Conservation (phyloP, 257 asterid species). For the Gentiana dahurica region DNA sequence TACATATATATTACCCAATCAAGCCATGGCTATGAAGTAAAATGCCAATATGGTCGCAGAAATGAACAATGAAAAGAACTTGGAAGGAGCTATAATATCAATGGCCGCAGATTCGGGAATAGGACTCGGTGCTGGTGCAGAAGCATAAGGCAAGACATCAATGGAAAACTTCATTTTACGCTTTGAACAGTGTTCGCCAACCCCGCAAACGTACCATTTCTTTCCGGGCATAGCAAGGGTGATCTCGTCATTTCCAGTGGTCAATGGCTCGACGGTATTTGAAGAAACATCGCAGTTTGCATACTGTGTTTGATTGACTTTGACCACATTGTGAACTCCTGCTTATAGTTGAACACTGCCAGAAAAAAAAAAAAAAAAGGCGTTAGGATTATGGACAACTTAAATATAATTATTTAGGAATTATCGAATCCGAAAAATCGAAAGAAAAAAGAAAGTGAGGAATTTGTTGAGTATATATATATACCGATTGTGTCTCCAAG, state of each 20-base stretch:
- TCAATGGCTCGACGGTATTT: not conserved
- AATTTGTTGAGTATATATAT: not conserved
- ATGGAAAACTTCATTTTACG: conserved; percentile 13
- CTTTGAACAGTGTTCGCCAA: conserved; percentile 5
- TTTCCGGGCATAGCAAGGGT: conserved; percentile 9
- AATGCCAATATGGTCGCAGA: too few species aligned
- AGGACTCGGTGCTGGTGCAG: conserved; percentile 2
- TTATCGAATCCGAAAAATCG: too few species aligned
- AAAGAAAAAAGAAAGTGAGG: too few species aligned
- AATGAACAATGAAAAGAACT: too few species aligned
- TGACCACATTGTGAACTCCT: conserved; percentile 8
- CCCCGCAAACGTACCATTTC: conserved; percentile 20
- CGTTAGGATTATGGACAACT: too few species aligned
- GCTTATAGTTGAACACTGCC: conserved; percentile 14
- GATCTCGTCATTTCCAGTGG: conserved; percentile 8
- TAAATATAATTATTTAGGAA: too few species aligned
- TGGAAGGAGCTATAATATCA: too few species aligned
- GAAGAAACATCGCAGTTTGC: not conserved
- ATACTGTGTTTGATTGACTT: conserved; percentile 11
- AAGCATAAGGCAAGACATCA: conserved; percentile 10
- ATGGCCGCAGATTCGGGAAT: too few species aligned
- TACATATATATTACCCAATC: too few species aligned
- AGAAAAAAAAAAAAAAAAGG: not conserved
- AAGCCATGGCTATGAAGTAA: too few species aligned
- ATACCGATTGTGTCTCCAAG: conserved; percentile 17